Evolutionary conservation across 768 basidiomycete genomes (phyloP).

Genomic region (Mrakia blollopis): DNA sequence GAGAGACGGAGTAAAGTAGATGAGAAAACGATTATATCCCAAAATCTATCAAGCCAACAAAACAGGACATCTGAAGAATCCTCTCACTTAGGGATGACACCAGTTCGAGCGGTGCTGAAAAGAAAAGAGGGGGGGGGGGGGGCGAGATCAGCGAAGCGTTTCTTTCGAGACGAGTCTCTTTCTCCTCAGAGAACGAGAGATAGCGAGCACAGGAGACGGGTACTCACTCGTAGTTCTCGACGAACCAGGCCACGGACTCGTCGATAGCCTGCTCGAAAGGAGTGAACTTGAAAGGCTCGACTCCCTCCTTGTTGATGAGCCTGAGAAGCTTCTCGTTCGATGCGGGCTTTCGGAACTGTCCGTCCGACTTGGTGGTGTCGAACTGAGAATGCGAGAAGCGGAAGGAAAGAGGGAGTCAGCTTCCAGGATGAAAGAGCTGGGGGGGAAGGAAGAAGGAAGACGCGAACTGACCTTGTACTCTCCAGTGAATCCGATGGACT

Average conservation of each 20-base stretch:
- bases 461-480: slow-evolving; percentile 58
- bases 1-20: no score
- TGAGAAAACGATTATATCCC: not conserved
- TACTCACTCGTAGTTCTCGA: slow-evolving; percentile 61
- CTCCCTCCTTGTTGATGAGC: slow-evolving; percentile 52
- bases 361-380: slow-evolving; percentile 77
- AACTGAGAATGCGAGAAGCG: slow-evolving; percentile 53
- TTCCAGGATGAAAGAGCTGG: not conserved
- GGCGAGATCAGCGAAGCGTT: not conserved
- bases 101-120: slow-evolving; percentile 8
- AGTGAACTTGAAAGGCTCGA: slow-evolving; percentile 67
- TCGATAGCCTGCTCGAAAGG: slow-evolving; percentile 80
- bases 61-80: no score
- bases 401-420: not conserved
- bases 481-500: slow-evolving; percentile 70
- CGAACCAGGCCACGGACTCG: slow-evolving; percentile 78
- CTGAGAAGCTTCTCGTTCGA: slow-evolving; percentile 79
- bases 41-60: not conserved
- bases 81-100: not conserved
- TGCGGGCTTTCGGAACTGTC: slow-evolving; percentile 93
- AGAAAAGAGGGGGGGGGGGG: not conserved
- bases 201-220: not conserved
- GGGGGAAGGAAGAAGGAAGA: not conserved
- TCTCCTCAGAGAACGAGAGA: not conserved
- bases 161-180: not conserved